Percentiles rank a stretch among this genome's conserved stretches.
Conservation (phyloP, 768 basidiomycete genomes). For the Mycena rebaudengoi region DNA sequence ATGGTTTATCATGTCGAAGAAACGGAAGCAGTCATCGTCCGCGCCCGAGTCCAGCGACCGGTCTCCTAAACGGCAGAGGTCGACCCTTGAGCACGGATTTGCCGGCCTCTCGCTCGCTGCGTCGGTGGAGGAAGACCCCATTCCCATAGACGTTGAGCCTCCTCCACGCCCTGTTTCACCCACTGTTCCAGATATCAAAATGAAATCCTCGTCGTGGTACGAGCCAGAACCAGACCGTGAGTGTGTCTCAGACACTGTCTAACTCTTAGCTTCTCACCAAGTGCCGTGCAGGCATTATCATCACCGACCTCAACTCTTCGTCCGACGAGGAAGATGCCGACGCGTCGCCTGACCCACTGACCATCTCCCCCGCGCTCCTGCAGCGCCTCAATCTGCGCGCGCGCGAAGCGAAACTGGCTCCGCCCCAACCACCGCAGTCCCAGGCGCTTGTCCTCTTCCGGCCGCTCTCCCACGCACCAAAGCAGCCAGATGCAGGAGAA, state of each 20-base stretch:
- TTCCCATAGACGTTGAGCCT: slow-evolving; percentile 30
- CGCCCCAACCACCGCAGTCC: slow-evolving; percentile 35
- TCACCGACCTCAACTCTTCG: slow-evolving; percentile 65
- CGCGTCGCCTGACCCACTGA: slow-evolving; percentile 36
- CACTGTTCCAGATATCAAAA: slow-evolving; percentile 59
- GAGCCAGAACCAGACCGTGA: slow-evolving; percentile 75
- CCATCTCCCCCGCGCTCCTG: slow-evolving; percentile 55
- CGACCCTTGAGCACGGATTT: slow-evolving; percentile 63
- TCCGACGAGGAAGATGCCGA: slow-evolving; percentile 51
- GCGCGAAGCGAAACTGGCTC: slow-evolving; percentile 26
- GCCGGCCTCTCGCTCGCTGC: slow-evolving; percentile 55
- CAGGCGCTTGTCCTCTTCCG: slow-evolving; percentile 67
- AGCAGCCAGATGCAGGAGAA: not conserved
- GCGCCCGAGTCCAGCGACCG: not conserved
- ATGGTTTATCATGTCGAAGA: slow-evolving; percentile 13
- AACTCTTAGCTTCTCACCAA: no score
- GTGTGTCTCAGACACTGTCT: no score
- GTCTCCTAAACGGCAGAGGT: slow-evolving; percentile 58
- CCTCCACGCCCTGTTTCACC: slow-evolving; percentile 17
- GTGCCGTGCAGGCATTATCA: slow-evolving; percentile 68
- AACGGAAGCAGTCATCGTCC: slow-evolving; percentile 14
- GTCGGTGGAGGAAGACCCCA: slow-evolving; percentile 5
- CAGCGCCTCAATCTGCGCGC: slow-evolving; percentile 50
- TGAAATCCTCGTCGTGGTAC: slow-evolving; percentile 73
- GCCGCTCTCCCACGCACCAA: slow-evolving; percentile 40